Base-by-base conservation (phyloP, 306 rosid species). In the Benincasa hispida region DNA sequence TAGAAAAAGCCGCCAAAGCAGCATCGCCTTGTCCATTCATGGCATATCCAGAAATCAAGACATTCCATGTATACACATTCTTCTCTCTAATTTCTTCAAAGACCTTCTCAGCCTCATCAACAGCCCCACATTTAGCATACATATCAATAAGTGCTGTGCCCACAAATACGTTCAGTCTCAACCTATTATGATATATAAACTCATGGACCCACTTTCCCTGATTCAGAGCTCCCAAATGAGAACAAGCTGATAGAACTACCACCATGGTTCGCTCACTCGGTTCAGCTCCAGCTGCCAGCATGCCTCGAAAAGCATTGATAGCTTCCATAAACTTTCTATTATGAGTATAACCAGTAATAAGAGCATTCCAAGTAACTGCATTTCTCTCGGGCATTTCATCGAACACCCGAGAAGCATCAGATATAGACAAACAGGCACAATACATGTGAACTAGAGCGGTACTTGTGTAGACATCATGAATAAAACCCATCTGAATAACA, bases 81-180 rank as follows among this genome's bases (percentile, higher is more conserved):
- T 58, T 58, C 70, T 76, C 79, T 12, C 79, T 17, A 22, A 76
- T 57, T 58, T 56, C 57, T 55, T 25, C 68, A 8, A 76, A 76
- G 7, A 58, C 70, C 79, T 76, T 76, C 79, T 57, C 57, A 7
- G 56, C 56, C 69, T 75, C 78, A 54, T 57, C 42, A 57, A 75
- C 56, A 56, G 50, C 69, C 56, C 78, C 79, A 58, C 79, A 76
- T 76, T 41, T 76, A 35, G 79, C 79, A 76, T 58, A 76, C 79
- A 76, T 76, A 58, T 76, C 79, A 59, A 59, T 27, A 12, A 76
- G 79, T 4, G 79, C 79, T 13, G 78, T 75, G 47, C 70, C 79
- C 56, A 76, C 79, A 76, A 57, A 76, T 57, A 41, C 79, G 48
- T 76, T 76, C 37, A 41, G 37, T 24, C 79, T 76, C 79, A 76